phyloP scores from a whole-genome alignment of 352 stramenopile genomes.

The Globisporangium nodosum region DNA sequence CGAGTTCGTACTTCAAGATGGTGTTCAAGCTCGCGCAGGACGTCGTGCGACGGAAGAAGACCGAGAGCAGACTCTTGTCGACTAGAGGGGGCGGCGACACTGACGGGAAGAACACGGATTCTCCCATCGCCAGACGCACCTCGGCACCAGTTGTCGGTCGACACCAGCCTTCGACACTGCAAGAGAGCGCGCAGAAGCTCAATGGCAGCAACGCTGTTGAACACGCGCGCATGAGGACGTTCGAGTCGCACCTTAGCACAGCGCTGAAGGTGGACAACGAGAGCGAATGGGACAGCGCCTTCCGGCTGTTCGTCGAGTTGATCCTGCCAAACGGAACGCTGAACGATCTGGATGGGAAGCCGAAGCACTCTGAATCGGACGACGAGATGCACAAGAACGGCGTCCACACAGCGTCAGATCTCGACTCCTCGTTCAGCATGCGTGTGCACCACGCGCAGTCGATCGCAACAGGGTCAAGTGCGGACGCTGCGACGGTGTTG shows the following conservation, averaged over 20 bases:
- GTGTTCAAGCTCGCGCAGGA: conserved; percentile 38
- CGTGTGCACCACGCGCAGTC: conserved; percentile 7
- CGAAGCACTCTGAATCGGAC: not conserved
- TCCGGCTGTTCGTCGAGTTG: conserved; percentile 44
- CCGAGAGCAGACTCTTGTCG: conserved; percentile 16
- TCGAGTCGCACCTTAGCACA: conserved; percentile 10
- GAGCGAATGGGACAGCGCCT: conserved; percentile 34
- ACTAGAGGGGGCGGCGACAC: not conserved
- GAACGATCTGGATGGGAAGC: conserved; percentile 14
- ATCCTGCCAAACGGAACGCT: conserved; percentile 35
- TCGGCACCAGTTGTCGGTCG: conserved; percentile 1
- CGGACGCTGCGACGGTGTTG: not conserved
- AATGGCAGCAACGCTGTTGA: not conserved
- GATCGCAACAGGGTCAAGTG: not conserved
- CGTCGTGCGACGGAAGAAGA: conserved; percentile 28
- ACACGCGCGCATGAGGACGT: not conserved
- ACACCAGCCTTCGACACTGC: not conserved
- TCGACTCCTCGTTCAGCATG: conserved; percentile 3
- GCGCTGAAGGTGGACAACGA: conserved; percentile 16
- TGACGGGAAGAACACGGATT: not conserved
- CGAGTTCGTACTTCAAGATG: conserved; percentile 36
- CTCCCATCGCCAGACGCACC: conserved; percentile 2
- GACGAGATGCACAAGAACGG: not conserved
- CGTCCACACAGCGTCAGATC: not conserved
- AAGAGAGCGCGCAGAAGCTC: not conserved